Evolutionary conservation across 345 rosid species (phyloP).

Genomic region (Ceriops zippeliana): DNA sequence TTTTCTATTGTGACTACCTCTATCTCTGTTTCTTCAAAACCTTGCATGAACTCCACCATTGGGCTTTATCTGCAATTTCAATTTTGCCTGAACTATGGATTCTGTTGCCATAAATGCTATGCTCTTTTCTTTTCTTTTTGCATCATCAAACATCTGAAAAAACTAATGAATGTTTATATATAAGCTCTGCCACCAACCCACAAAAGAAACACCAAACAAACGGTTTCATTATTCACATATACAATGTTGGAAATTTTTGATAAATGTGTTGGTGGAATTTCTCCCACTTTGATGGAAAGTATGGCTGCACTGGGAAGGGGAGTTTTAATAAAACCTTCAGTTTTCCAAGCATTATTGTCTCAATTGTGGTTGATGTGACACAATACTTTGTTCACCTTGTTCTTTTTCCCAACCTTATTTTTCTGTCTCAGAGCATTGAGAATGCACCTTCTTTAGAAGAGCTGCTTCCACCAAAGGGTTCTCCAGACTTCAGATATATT

Average conservation of each 20-base stretch:
- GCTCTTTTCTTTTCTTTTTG: not conserved
- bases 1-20: not conserved
- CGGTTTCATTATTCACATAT: not conserved
- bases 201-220: no score
- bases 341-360: not conserved
- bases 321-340: no score
- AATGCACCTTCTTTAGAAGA: conserved; percentile 81
- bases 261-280: not conserved
- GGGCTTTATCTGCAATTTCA: not conserved
- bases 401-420: conserved; percentile 12
- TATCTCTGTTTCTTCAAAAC: not conserved
- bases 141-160: no score
- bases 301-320: no score
- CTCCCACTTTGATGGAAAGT: no score
- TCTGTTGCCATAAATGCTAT: not conserved
- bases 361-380: conserved; percentile 11
- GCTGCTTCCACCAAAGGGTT: conserved; percentile 83
- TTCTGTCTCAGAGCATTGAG: conserved; percentile 67
- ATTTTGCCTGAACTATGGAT: not conserved
- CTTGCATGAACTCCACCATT: no score
- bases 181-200: no score
- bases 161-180: no score
- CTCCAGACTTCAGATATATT: conserved; percentile 63
- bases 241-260: not conserved
- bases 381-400: conserved; percentile 17